phyloP scores from a whole-genome alignment of 2,329 filamentous ascomycete species.

The Apiospora koreana region DNA sequence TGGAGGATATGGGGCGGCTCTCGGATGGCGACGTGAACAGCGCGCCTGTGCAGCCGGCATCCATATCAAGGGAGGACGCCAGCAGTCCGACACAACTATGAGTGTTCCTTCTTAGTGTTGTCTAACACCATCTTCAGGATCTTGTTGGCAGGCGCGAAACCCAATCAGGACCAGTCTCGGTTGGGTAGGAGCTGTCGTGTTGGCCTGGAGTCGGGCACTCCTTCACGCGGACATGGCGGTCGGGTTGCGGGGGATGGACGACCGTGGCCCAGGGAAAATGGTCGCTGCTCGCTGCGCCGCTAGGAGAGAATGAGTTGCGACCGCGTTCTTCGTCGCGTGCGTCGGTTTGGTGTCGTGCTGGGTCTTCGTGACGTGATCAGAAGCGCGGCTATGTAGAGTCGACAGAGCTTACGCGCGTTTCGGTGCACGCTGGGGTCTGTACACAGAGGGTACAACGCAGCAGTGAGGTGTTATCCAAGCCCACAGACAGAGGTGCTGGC shows the following conservation, averaged over 20 bases:
- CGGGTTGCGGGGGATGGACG: background rate
- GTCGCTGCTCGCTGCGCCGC: background rate
- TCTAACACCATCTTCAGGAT: too few relatives aligned
- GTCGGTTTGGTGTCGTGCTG: background rate
- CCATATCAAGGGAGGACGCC: too few relatives aligned
- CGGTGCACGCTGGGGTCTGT: background rate
- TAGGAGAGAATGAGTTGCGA: background rate
- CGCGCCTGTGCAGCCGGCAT: too few relatives aligned
- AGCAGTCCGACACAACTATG: too few relatives aligned
- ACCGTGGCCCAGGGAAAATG: background rate
- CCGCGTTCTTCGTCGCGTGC: background rate
- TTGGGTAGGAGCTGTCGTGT: too few relatives aligned
- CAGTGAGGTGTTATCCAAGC: background rate
- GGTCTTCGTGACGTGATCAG: background rate
- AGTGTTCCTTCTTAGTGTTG: too few relatives aligned
- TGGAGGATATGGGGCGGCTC: too few relatives aligned
- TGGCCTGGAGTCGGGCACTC: background rate
- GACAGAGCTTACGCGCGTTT: background rate
- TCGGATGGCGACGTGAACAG: too few relatives aligned
- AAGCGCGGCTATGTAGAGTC: background rate
- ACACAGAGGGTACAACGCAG: background rate
- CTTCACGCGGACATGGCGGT: background rate
- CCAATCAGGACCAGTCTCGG: too few relatives aligned
- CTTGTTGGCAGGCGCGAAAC: too few relatives aligned
- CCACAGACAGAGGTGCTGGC: background rate